Conservation (phyloP, 352 stramenopile species). For the Globisporangium barbulae region DNA sequence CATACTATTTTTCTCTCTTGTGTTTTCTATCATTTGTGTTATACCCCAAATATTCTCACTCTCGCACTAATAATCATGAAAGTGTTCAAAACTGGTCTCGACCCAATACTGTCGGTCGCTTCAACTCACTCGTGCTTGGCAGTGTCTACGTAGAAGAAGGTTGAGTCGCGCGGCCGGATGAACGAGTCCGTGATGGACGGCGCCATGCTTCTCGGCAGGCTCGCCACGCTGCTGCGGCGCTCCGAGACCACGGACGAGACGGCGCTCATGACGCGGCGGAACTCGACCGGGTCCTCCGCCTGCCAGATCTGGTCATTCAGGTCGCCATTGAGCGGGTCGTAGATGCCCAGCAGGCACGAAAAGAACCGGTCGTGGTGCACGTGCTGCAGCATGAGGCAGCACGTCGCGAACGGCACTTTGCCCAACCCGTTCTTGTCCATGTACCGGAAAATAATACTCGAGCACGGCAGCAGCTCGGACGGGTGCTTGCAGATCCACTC, state of each 20-base stretch:
- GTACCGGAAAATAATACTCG: conserved; percentile 82
- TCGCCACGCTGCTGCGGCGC: conserved; percentile 47
- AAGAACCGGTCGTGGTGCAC: conserved; percentile 89
- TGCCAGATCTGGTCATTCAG: conserved; percentile 78
- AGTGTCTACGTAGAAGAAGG: conserved; percentile 67
- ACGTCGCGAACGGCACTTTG: conserved; percentile 78
- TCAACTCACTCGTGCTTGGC: conserved; percentile 2
- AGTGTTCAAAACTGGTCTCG: conserved; percentile 1
- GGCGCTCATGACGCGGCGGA: conserved; percentile 70
- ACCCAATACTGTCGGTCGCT: not conserved
- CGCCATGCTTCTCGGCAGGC: conserved; percentile 17
- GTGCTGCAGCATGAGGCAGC: conserved; percentile 85
- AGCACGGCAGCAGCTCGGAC: conserved; percentile 72
- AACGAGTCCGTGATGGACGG: conserved; percentile 30
- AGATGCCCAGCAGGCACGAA: conserved; percentile 77
- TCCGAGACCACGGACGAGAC: conserved; percentile 65
- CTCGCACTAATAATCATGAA: not conserved
- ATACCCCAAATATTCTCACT: not conserved
- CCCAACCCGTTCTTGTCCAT: conserved; percentile 87
- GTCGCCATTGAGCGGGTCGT: conserved; percentile 70
- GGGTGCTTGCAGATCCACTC: conserved; percentile 85
- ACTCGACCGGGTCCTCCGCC: conserved; percentile 54
- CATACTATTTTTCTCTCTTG: not conserved
- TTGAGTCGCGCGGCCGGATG: conserved; percentile 59
- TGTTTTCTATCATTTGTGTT: not conserved